A percentile compares a stretch with the other conserved stretches of the same genome.
Evolutionary conservation across 305 asterid species (phyloP).

Genomic region (Caryopteris hybrid): DNA sequence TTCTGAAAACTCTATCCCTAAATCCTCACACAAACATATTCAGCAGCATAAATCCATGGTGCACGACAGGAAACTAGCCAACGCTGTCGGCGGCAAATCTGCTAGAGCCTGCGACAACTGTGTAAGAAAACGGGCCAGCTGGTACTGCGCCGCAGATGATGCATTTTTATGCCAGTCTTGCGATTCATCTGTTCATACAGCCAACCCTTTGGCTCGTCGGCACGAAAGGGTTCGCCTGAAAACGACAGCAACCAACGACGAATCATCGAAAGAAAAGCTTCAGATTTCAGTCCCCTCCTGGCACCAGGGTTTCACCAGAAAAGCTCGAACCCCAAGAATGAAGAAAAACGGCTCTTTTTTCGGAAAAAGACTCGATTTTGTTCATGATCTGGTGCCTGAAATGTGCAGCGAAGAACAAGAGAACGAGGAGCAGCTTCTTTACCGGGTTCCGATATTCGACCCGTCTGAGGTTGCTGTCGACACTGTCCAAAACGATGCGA

Average conservation of each 20-base stretch:
- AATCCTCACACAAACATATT: too few species aligned
- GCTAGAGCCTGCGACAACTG: constrained; percentile 84
- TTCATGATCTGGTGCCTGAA: constrained; percentile 56
- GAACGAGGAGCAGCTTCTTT: constrained; percentile 58
- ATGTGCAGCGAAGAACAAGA: constrained; percentile 52
- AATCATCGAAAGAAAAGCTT: neutral
- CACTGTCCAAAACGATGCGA: neutral
- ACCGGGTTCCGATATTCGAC: constrained; percentile 65
- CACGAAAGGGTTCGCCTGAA: constrained; percentile 83
- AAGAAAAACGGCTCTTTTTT: constrained; percentile 12
- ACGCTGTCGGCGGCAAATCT: constrained; percentile 56
- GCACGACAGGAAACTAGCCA: constrained; percentile 43
- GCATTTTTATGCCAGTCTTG: constrained; percentile 82
- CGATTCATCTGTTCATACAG: constrained; percentile 73
- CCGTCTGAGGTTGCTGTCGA: constrained; percentile 29
- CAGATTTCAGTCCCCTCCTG: constrained; percentile 37
- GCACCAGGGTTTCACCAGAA: constrained; percentile 66
- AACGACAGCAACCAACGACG: constrained; percentile 26
- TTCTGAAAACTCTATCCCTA: too few species aligned
- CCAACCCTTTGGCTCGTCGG: constrained; percentile 72
- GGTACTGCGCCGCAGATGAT: constrained; percentile 91
- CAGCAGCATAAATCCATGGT: constrained; percentile 17
- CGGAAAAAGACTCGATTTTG: constrained; percentile 1
- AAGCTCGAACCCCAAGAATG: constrained; percentile 59
- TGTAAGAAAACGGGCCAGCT: constrained; percentile 51